Evolutionary conservation across 1,284 basidiomycete genomes (phyloP), one percentile per base, ranked within the genome.

Genomic region (Gomphus bonarii): DNA sequence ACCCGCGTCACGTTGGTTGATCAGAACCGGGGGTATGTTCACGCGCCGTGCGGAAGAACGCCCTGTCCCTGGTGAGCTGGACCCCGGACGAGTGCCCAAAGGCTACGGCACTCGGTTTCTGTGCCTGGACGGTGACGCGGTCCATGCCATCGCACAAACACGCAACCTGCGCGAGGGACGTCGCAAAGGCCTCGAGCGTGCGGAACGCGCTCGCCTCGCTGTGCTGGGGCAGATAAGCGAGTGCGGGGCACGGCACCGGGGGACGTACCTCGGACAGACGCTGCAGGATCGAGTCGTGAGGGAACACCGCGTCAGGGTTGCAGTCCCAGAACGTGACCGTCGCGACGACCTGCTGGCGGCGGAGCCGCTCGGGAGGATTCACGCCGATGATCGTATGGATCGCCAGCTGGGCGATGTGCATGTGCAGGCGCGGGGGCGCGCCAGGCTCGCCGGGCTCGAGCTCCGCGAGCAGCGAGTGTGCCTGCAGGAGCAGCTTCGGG

Each of bases 101-200:
- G 3, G 73, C 71, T 25, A 81, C 63, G 0, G 79, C 79, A 51
- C 75, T 79, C 0, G 78, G 78, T 54, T 80, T 80, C 58, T 75
- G 74, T 25, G 75, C 74, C 1, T 71, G 66, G 7, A 73, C 73
- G 1, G 74, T 76, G 1, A 75, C 73, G 2, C 64, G 60, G 4
- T 70, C 64, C 1, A 78, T 61, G 0, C 54, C 58, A 3, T 69
- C 69, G 0, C 64, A 63, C 1, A 68, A 65, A 59, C 71, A 76
- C 0, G 68, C 69, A 0, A 63, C 62, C 22, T 65, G 68, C 2
- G 73, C 69, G 40, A 75, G 18, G 16, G 42, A 20, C 7, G 55
- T 50, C 16, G 36, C 51, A 30, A 58, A 52, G 7, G 57, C 49
- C 53, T 58, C 57, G 6, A 58, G 57, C 4, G 57, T 58, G 9